These are phyloP conservation scores for Penicillium expansum DNA, from an alignment of 2,329 filamentous ascomycete species.

Conservation along the genomic window DNA sequence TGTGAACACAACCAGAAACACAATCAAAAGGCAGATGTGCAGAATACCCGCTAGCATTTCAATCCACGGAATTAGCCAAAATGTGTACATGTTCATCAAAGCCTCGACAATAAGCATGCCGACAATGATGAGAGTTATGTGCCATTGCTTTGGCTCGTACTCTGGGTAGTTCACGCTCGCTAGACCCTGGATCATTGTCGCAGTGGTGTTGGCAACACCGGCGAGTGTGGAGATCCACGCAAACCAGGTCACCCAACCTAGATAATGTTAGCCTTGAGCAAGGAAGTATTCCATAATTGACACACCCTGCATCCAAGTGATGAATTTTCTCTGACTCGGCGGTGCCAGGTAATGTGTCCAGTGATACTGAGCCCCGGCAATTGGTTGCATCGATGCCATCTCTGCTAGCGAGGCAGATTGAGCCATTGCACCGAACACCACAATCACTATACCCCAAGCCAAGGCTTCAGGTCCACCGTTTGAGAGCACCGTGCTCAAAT, in stretches of 20 bases:
- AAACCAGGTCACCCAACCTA: slow-evolving; percentile 46
- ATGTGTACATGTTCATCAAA: slow-evolving; percentile 21
- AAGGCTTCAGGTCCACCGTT: slow-evolving; percentile 28
- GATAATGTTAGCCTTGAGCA: background rate
- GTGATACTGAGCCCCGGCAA: slow-evolving; percentile 46
- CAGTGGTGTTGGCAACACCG: slow-evolving; percentile 35
- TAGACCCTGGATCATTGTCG: slow-evolving; percentile 37
- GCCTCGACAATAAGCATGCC: slow-evolving; percentile 31
- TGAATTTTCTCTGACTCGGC: slow-evolving; percentile 27
- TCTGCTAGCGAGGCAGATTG: slow-evolving; percentile 37
- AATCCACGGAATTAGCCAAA: slow-evolving; percentile 42
- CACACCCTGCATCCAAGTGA: slow-evolving; percentile 35
- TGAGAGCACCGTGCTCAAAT: slow-evolving; percentile 9
- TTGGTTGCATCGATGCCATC: slow-evolving; percentile 42
- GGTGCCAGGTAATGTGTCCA: slow-evolving; percentile 42
- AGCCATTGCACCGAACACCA: slow-evolving; percentile 25
- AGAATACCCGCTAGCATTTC: slow-evolving; percentile 38
- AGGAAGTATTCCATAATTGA: background rate
- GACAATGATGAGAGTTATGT: slow-evolving; percentile 40
- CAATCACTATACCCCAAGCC: slow-evolving; percentile 26
- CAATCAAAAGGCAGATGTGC: slow-evolving; percentile 22
- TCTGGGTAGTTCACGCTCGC: slow-evolving; percentile 32
- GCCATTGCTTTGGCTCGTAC: slow-evolving; percentile 39
- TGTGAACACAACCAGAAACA: slow-evolving; percentile 37
- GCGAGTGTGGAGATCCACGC: slow-evolving; percentile 40